Conservation (phyloP, 176 grass and related monocot genomes). For the Olyra latifolia region DNA sequence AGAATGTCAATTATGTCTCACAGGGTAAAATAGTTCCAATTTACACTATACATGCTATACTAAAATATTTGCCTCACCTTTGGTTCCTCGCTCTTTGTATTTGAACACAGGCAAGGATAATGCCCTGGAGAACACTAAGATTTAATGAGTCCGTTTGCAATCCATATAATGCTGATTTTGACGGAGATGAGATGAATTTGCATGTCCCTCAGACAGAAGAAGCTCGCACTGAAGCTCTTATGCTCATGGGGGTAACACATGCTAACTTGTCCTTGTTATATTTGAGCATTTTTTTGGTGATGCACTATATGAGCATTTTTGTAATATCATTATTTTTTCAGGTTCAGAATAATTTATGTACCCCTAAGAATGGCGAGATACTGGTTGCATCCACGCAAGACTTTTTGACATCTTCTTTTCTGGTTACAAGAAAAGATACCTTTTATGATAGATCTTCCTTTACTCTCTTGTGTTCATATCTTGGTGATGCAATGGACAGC, state of each 20-base stretch:
- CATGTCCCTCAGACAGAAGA: constrained; percentile 99
- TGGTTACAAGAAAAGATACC: constrained; percentile 91
- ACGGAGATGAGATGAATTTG: constrained; percentile 99
- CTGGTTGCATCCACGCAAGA: constrained; percentile 97
- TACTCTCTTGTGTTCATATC: constrained; percentile 90
- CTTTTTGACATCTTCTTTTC: constrained; percentile 95
- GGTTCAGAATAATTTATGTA: constrained; percentile 99
- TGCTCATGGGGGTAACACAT: constrained; percentile 94
- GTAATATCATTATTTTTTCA: constrained; percentile 38
- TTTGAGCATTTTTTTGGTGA: constrained; percentile 18
- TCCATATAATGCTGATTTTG: constrained; percentile 99
- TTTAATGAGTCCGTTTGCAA: constrained; percentile 99
- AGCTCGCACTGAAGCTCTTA: constrained; percentile 96
- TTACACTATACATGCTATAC: constrained; percentile 14
- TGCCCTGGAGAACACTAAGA: constrained; percentile 96
- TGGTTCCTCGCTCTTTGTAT: constrained; percentile 26
- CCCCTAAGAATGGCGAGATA: constrained; percentile 96
- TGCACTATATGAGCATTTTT: neutral
- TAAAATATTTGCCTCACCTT: constrained; percentile 24
- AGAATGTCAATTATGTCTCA: constrained; percentile 99
- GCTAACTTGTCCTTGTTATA: constrained; percentile 31
- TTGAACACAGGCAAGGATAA: constrained; percentile 82
- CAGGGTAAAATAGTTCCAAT: constrained; percentile 49
- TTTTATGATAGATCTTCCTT: constrained; percentile 85
- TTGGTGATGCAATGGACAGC: constrained; percentile 88